Evolutionary conservation across 2,329 filamentous ascomycete genomes (phyloP).

Genomic region (Calonectria pteridis): DNA sequence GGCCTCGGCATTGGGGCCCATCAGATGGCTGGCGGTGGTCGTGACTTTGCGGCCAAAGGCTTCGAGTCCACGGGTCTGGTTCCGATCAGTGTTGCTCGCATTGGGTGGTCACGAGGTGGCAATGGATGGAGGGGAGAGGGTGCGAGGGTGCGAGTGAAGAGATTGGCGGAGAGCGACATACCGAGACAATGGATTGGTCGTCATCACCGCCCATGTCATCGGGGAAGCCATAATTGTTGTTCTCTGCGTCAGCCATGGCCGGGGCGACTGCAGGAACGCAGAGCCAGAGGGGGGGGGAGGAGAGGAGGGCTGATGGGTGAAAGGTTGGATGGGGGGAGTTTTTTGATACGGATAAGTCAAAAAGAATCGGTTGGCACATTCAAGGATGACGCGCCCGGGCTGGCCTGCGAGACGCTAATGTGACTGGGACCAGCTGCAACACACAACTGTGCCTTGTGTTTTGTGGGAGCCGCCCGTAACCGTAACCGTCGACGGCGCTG

Average conservation of each 20-base stretch:
- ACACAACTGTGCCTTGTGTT: background rate
- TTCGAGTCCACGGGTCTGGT: slow-evolving; percentile 86
- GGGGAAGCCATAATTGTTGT: slow-evolving; percentile 60
- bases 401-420: slow-evolving; percentile 45
- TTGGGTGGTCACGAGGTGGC: slow-evolving; percentile 30
- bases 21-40: slow-evolving; percentile 91
- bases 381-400: slow-evolving; percentile 46
- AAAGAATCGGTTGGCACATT: slow-evolving; percentile 43
- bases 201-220: slow-evolving; percentile 60
- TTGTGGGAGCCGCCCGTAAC: background rate
- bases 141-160: slow-evolving; percentile 8
- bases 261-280: slow-evolving; percentile 43
- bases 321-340: slow-evolving; percentile 22
- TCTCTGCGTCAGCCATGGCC: slow-evolving; percentile 58
- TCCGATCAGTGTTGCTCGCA: slow-evolving; percentile 37
- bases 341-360: slow-evolving; percentile 33
- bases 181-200: slow-evolving; percentile 62
- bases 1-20: slow-evolving; percentile 71
- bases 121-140: slow-evolving; percentile 27
- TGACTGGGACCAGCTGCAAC: slow-evolving; percentile 15
- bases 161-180: slow-evolving; percentile 44
- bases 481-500: slow-evolving; percentile 15
- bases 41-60: slow-evolving; percentile 96
- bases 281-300: slow-evolving; percentile 37
- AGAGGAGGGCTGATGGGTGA: slow-evolving; percentile 33